Base-by-base conservation (phyloP, 768 basidiomycete genomes). In the Lentinula guzmanii region DNA sequence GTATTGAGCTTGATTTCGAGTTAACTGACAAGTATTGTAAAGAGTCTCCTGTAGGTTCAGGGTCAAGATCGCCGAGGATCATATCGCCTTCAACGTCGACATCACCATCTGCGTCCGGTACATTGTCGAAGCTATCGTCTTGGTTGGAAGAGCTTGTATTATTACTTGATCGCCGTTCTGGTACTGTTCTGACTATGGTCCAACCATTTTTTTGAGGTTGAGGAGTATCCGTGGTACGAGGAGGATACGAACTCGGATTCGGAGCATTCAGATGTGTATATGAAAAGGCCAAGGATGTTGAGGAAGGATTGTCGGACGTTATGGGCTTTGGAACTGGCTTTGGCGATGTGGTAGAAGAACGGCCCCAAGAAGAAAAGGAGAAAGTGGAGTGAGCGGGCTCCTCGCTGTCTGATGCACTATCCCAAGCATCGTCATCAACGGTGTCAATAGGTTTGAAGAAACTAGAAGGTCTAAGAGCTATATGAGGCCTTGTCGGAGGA, bases 401-500 rank as follows among this genome's bases (percentile, higher is more conserved):
- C 72, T 90, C 90, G 51, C 86, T 86, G 74, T 93, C 91, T 16
- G 90, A 92, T 56, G 82, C 79, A 67, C 86, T 89, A 74, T 93
- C 91, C 91, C 91, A 93, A 51, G 84, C 90, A 70, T 93, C 91
- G 69, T 93, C 91, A 70, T 91, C 90, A n/a, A 76, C 88, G 87
- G 89, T 89, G 58, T 91, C 89, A 39, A 77, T 69, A 18, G 67
- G 62, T 54, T 74, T 72, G 61, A 74, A 81, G 66, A 75, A 79
- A 56, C 63, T 81, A 61, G 79, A 78, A 5, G 86, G 77, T 62
- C 83, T 80, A 46, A 90, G 75, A 46, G 82, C 87, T 63, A 87
- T 82, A 74, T 90, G 89, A 50, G 89, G 89, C 53, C 87, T 81
- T 53, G 89, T 79, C 66, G 90, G 88, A 51, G 89, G 89, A 31